Percentiles rank a stretch among this genome's conserved stretches.
Evolutionary conservation across 345 rosid genomes (phyloP).

Genomic region (Diplotaxis tenuifolia): DNA sequence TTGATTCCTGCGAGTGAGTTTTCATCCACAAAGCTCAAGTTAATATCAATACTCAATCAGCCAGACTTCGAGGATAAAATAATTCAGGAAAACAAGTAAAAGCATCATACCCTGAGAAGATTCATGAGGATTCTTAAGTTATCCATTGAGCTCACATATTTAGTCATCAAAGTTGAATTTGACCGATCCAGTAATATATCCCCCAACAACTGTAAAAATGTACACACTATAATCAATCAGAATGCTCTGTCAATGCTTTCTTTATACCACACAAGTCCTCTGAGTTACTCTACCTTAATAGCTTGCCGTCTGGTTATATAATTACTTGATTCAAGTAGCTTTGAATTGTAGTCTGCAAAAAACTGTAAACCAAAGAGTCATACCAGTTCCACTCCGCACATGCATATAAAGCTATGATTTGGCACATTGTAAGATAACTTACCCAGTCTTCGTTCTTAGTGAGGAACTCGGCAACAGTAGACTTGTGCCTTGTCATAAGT

Average conservation of each 20-base stretch:
- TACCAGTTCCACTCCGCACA: no score
- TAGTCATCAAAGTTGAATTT: conserved; percentile 74
- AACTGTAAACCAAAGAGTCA: conserved; percentile 70
- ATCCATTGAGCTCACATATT: conserved; percentile 84
- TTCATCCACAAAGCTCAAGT: not conserved
- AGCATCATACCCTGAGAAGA: conserved; percentile 70
- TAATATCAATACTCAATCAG: not conserved
- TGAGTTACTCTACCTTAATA: conserved; percentile 59
- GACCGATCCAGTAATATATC: conserved; percentile 89
- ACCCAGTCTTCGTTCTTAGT: conserved; percentile 94
- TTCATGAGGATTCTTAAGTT: conserved; percentile 94
- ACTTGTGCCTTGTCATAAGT: conserved; percentile 91
- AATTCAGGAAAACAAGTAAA: not conserved
- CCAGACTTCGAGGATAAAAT: conserved; percentile 7
- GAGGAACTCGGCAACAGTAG: conserved; percentile 96
- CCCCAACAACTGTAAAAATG: conserved; percentile 62
- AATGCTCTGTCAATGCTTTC: not conserved
- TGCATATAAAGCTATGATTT: no score
- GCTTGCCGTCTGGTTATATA: conserved; percentile 97
- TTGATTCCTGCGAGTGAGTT: conserved; percentile 63
- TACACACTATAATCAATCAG: conserved; percentile 4
- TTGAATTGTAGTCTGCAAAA: conserved; percentile 78
- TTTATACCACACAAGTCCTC: not conserved
- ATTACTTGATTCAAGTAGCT: conserved; percentile 88
- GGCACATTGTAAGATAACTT: no score